These are phyloP conservation scores for Oryza longistaminata DNA, from an alignment of 176 grass and related monocot genomes.

Conservation along the genomic window DNA sequence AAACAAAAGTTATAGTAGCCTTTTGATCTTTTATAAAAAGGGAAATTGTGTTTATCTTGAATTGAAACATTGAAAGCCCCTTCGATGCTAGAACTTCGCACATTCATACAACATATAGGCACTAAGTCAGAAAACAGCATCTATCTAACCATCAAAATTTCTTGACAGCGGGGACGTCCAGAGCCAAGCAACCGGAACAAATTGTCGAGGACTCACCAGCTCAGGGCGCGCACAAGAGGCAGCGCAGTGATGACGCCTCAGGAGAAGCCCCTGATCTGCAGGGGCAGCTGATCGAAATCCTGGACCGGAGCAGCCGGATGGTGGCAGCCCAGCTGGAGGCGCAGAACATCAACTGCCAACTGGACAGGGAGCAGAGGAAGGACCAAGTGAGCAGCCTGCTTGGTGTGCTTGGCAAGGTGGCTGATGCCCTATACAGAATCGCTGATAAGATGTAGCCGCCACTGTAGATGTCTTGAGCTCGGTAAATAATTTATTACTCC, in stretches of 20 bases:
- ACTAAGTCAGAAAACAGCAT: not conserved
- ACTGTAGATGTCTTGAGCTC: slow-evolving; percentile 19
- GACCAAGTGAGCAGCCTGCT: slow-evolving; percentile 75
- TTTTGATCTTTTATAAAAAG: not conserved
- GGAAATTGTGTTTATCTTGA: not conserved
- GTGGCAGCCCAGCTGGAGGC: slow-evolving; percentile 66
- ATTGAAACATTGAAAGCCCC: not conserved
- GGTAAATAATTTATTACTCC: slow-evolving; percentile 35
- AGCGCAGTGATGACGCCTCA: slow-evolving; percentile 36
- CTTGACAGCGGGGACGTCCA: slow-evolving; percentile 56
- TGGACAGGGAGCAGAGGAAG: slow-evolving; percentile 95
- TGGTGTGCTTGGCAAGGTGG: slow-evolving; percentile 74
- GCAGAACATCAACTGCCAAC: slow-evolving; percentile 76
- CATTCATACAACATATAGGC: not conserved
- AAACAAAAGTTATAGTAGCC: not conserved
- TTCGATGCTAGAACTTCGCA: not conserved
- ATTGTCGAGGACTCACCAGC: slow-evolving; percentile 32
- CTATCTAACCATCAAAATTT: slow-evolving; percentile 32
- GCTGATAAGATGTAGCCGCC: slow-evolving; percentile 83
- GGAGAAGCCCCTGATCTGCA: slow-evolving; percentile 36
- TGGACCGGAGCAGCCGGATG: slow-evolving; percentile 73
- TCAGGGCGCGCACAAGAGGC: slow-evolving; percentile 56
- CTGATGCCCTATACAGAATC: slow-evolving; percentile 92
- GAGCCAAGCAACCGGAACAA: slow-evolving; percentile 61
- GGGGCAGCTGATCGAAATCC: slow-evolving; percentile 54